Evolutionary conservation across 192 early-diverging fungal genomes (phyloP), one percentile per base, ranked within the genome.

Genomic region (Chytriomyces confervae): DNA sequence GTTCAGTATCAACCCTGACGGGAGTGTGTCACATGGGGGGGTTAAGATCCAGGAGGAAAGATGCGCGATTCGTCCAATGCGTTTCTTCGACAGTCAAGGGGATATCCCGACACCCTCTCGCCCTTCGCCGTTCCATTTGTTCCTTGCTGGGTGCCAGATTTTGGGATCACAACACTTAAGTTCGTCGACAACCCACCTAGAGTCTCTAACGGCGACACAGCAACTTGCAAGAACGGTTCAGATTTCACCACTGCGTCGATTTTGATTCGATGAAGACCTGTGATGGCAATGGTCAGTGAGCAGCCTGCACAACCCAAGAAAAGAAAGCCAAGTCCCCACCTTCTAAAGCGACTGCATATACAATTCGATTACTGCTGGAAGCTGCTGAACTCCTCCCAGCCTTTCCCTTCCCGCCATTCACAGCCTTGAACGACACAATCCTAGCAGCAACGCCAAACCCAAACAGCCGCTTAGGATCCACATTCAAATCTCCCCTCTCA

Each of bases 321-420:
- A 7, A 24, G 6, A n/a, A 16, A 71, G 53, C 10, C 69, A 71
- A 23, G 71, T 36, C 29, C 29, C 29, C 53, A 81, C 93, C 93
- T 86, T 94, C 93, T 6, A 93, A 82, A 68, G 90, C 87, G 2
- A 92, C 89, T 9, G 82, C 74, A 74, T 92, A 94, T 8, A 20
- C 70, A 1, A 70, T 65, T 23, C 77, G 65, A 36, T 36, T 36
- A 36, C 29, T 36, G 29, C 29, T 36, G 3, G 76, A 57, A 20
- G 53, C 53, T 18, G 53, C 20, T 20, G 53, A 11, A 20, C 53
- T 57, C 24, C 49, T 27, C 7, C 9, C 83, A 51, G 83, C 64
- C 18, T 63, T 51, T 18, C 60, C 66, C 23, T 78, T 53, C 46
- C 65, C 78, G 13, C 29, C 72, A 36, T 77, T 70, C 11, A 27